phyloP scores from a whole-genome alignment of 805 yeast genomes.

The Kuraishia ogatae region DNA sequence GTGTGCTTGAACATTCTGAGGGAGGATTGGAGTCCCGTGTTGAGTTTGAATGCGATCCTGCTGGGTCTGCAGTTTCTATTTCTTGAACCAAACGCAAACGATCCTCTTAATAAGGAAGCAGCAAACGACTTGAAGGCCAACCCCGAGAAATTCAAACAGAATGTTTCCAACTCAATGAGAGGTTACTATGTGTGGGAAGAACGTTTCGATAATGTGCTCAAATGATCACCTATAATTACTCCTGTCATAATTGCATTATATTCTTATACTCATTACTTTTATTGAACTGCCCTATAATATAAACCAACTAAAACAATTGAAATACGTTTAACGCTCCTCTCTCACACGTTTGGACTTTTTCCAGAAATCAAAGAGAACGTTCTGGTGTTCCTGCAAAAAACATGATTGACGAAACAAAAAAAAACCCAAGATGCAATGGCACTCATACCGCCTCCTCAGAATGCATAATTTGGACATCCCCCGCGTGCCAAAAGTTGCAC shows the following conservation, averaged over 20 bases:
- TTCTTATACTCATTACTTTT: no score
- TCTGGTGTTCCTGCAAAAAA: no score
- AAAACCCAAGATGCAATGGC: no score
- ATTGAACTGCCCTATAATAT: neutral
- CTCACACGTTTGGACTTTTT: neutral
- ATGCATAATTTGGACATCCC: neutral
- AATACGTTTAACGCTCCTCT: neutral
- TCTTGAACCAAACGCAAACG: conserved; percentile 84
- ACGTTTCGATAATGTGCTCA: conserved; percentile 52
- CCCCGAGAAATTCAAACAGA: conserved; percentile 39
- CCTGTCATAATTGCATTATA: neutral
- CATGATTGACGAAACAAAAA: no score
- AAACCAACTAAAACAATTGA: neutral
- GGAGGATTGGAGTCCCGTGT: conserved; percentile 95
- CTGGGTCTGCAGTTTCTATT: conserved; percentile 82
- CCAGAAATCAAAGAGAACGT: neutral
- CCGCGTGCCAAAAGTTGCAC: neutral
- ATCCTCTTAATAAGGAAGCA: conserved; percentile 89
- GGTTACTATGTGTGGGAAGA: conserved; percentile 60
- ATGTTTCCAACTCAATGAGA: conserved; percentile 56
- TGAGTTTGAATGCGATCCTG: conserved; percentile 70
- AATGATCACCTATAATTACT: conserved; percentile 1
- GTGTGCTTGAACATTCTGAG: conserved; percentile 85
- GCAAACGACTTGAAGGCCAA: conserved; percentile 48
- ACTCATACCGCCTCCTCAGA: no score